Percentiles rank a stretch among this genome's conserved stretches.
Conservation (phyloP, 2,329 filamentous ascomycete genomes). For the Xylariaceae sp. region DNA sequence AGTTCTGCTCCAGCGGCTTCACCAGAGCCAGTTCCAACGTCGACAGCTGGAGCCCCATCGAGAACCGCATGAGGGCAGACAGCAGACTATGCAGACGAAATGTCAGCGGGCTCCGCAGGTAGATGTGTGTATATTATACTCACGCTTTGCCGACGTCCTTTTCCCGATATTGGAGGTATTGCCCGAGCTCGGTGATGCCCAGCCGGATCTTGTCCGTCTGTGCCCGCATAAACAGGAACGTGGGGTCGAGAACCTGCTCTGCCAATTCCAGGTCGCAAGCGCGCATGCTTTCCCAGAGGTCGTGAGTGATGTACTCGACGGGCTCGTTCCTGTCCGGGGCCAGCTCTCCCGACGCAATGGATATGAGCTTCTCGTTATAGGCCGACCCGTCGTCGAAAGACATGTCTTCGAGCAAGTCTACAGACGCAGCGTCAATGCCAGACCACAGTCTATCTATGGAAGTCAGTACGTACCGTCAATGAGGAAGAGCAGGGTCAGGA, state of each 20-base stretch:
- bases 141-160: slow-evolving; percentile 36
- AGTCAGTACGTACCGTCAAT: slow-evolving; percentile 6
- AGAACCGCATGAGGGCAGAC: slow-evolving; percentile 33
- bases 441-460: no score
- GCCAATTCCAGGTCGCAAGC: slow-evolving; percentile 31
- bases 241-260: slow-evolving; percentile 33
- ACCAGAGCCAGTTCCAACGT: slow-evolving; percentile 22
- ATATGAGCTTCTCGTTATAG: slow-evolving; percentile 35
- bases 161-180: slow-evolving; percentile 35
- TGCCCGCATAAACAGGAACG: slow-evolving; percentile 36
- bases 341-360: slow-evolving; percentile 27
- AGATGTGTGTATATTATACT: no score
- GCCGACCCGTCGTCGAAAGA: slow-evolving; percentile 32
- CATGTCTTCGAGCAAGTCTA: slow-evolving; percentile 38
- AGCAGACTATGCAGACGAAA: slow-evolving; percentile 25
- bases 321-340: slow-evolving; percentile 29
- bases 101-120: not conserved
- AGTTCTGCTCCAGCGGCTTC: slow-evolving; percentile 31
- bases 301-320: slow-evolving; percentile 34
- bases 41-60: slow-evolving; percentile 28
- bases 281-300: slow-evolving; percentile 37
- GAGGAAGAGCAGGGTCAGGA: slow-evolving; percentile 2
- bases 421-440: no score
- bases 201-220: slow-evolving; percentile 31
- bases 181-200: slow-evolving; percentile 23